These are phyloP conservation scores for Rhodotorula sp. DNA, from an alignment of 1,284 basidiomycete species.

Conservation along the genomic window DNA sequence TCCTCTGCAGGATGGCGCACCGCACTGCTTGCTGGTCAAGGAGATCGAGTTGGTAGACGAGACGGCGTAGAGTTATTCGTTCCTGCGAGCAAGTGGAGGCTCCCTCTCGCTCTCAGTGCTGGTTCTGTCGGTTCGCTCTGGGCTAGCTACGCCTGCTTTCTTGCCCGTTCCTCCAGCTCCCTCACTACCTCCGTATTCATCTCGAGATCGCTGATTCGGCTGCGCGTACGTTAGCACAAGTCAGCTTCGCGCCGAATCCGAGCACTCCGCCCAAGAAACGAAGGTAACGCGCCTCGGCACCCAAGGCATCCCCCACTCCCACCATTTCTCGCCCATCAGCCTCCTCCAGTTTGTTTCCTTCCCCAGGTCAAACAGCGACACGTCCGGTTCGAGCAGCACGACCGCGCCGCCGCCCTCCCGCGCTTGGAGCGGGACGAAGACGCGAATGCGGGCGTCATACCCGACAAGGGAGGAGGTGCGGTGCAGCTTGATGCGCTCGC, in stretches of 20 bases:
- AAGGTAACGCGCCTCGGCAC: not conserved
- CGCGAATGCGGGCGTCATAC: slow-evolving; percentile 21
- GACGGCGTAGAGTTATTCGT: not conserved
- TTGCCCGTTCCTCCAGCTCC: not conserved
- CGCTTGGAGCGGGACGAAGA: slow-evolving; percentile 25
- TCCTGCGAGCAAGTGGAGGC: no score
- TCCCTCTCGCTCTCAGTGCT: no score
- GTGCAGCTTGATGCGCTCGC: slow-evolving; percentile 8
- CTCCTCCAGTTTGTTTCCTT: slow-evolving; percentile 20
- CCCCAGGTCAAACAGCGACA: slow-evolving; percentile 32
- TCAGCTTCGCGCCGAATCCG: not conserved
- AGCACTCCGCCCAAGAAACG: not conserved
- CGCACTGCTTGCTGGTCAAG: slow-evolving; percentile 13
- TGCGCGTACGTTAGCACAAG: not conserved
- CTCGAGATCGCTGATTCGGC: slow-evolving; percentile 2
- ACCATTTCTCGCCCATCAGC: slow-evolving; percentile 30
- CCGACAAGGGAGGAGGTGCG: not conserved
- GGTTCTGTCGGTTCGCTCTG: no score
- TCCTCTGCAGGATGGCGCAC: slow-evolving; percentile 6
- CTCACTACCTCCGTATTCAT: slow-evolving; percentile 5
- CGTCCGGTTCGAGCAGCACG: slow-evolving; percentile 22
- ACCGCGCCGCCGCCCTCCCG: slow-evolving; percentile 7
- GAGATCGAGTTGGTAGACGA: not conserved
- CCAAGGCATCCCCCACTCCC: slow-evolving; percentile 19
- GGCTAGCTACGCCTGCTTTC: slow-evolving; percentile 11